Evolutionary conservation across 768 basidiomycete genomes (phyloP), one percentile per base, ranked within the genome.

Genomic region (Termitomyces sp.): DNA sequence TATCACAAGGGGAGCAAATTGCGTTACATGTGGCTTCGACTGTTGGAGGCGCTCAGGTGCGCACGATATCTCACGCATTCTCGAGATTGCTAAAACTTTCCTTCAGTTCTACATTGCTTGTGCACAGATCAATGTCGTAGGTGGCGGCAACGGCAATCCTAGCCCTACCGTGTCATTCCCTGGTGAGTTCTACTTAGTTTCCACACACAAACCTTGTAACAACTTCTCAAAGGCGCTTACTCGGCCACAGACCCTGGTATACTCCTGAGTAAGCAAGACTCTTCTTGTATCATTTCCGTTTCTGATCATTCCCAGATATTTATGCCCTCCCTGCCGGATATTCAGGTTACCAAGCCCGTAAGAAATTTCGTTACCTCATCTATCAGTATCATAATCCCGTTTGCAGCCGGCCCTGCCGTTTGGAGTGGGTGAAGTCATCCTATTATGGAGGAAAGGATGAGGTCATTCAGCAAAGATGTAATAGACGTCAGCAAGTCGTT

Each of bases 51-150:
- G 72, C 73, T 28, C 72, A 72, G 58, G 70, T 67, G 30, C 45
- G 38, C 46, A 18, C 2, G 7, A 22, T 46, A 6, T 10, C 10
- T 30, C 16, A 44, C 20, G 38, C 2, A 16, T 56, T 26, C 32
- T 18, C 11, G 16, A 2, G 3, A 32, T 32, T 3, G n/a, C 32
- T 40, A 3, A n/a, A n/a, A 50, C 26, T n/a, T 20, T 20, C 20
- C 16, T 32, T 44, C 58, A 74, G 70, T 69, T 72, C 60, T 75
- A 75, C 52, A 63, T 75, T 51, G 68, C 64, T n/a, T 75, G 74
- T 54, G 74, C 71, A 6, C 72, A 74, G 43, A 66, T 75, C 58
- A 73, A 71, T 22, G 67, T 74, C 46, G 66, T 71, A 18, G 65
- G 66, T 33, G 72, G 72, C 26, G 72, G 72, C 11, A 65, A 51